Base-by-base conservation (phyloP, 2,329 filamentous ascomycete genomes). In the Polytolypa hystricis region DNA sequence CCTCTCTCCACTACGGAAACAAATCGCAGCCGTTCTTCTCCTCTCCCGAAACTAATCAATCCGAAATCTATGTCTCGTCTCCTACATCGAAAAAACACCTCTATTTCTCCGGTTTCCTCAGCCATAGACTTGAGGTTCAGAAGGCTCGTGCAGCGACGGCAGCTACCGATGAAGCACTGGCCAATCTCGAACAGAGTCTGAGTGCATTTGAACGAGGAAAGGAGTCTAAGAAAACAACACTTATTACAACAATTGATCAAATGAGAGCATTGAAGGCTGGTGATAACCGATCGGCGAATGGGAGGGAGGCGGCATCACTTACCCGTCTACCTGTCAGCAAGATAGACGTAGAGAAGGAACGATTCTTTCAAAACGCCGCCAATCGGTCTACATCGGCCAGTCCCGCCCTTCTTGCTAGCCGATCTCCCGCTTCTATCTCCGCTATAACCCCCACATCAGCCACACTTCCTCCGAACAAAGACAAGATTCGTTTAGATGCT, bases 161-260 rank as follows among this genome's bases (percentile, higher is more conserved):
- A 18, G 70, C 69, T 42, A 68, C 68, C 26, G 75, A 79, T 53
- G 67, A 70, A 41, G 75, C 75, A 18, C 55, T 79, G 54, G 71
- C 71, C 36, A 67, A 66, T 26, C 61, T 79, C 37, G 69, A 76
- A 54, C 72, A 65, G 52, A 76, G 65, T 48, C 62, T 79, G 53
- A 74, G 68, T 42, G 69, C 71, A 15, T 67, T 73, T 35, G 65
- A 75, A 49, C 65, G 75, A 49, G 67, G 74, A 45, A 77, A 76
- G 56, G 68, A 76, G 54, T 73, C 73, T 25, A 74, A 73, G 53
- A 71, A 70, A 61, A 62, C 59, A 2, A 55, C 57, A 36, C 48
- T 62, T 23, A 58, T 64, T 37, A 54, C 53, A 12, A 50, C 50
- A 30, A 53, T 58, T 20, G 51, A 57, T 44, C 54, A 64, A 39